phyloP scores from a whole-genome alignment of 2,329 filamentous ascomycete genomes.

The Intubia oerlemansii region DNA sequence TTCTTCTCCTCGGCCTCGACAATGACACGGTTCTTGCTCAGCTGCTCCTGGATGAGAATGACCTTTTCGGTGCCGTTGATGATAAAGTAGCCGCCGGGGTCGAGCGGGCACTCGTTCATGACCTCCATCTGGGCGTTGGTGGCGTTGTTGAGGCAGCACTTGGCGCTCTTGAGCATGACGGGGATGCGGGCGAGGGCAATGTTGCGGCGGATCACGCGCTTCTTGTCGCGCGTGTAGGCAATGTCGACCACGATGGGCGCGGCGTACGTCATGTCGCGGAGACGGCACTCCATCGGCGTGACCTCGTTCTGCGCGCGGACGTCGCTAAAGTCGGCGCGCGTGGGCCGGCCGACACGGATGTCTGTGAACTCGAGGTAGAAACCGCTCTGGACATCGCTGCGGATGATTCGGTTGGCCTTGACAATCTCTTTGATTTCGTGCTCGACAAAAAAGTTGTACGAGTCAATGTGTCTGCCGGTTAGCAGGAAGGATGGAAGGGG shows the following conservation, averaged over 20 bases:
- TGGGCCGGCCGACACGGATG: conserved; percentile 68
- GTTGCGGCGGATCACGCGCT: conserved; percentile 50
- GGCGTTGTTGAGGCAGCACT: conserved; percentile 69
- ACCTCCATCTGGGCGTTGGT: conserved; percentile 74
- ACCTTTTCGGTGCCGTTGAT: conserved; percentile 97
- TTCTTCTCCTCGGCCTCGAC: conserved; percentile 88
- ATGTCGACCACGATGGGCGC: conserved; percentile 89
- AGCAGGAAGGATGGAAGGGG: background rate
- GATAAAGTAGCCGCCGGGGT: conserved; percentile 95
- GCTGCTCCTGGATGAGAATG: conserved; percentile 91
- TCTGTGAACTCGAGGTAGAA: conserved; percentile 90
- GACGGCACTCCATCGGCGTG: conserved; percentile 86
- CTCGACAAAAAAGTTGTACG: conserved; percentile 96
- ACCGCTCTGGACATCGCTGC: conserved; percentile 78
- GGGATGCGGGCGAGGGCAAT: conserved; percentile 80
- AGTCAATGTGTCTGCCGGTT: conserved; percentile 59
- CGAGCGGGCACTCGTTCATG: conserved; percentile 87
- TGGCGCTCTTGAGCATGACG: conserved; percentile 91
- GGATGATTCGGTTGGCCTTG: conserved; percentile 68
- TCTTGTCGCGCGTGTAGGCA: conserved; percentile 65
- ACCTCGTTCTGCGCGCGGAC: conserved; percentile 50
- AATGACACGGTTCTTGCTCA: conserved; percentile 98
- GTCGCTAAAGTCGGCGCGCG: conserved; percentile 56
- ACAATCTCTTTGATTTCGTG: conserved; percentile 95
- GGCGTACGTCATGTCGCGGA: conserved; percentile 95